Conservation (phyloP, 257 asterid species). For the Coffea eugenioides region DNA sequence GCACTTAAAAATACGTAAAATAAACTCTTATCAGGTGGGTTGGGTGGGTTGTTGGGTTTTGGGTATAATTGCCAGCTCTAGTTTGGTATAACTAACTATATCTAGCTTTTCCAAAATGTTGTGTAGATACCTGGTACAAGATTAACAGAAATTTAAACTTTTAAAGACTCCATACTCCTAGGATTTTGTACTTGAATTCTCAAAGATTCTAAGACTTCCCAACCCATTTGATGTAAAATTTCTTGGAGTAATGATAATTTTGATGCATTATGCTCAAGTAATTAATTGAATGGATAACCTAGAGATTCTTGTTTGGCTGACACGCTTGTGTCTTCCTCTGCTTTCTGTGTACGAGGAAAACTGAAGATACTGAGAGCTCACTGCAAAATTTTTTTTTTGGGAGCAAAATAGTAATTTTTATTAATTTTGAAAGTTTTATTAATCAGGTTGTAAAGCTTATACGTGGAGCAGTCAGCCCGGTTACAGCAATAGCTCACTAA, state of each 20-base stretch:
- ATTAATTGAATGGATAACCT: neutral
- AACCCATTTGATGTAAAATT: too few relatives aligned
- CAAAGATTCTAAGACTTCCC: too few relatives aligned
- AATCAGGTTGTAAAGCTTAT: too few relatives aligned
- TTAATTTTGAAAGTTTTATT: too few relatives aligned
- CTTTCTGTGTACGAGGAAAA: neutral
- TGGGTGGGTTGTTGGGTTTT: too few relatives aligned
- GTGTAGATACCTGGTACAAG: neutral
- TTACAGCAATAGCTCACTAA: too few relatives aligned
- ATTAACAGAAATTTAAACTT: neutral
- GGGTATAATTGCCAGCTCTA: too few relatives aligned
- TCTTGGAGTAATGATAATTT: neutral
- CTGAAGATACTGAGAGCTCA: neutral
- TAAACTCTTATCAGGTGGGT: too few relatives aligned
- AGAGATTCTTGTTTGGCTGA: neutral
- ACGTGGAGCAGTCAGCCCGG: too few relatives aligned
- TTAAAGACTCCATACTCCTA: neutral
- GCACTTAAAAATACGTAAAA: too few relatives aligned
- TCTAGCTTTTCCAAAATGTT: neutral
- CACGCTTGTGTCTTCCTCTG: neutral
- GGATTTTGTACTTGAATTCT: neutral
- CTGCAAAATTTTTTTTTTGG: too few relatives aligned
- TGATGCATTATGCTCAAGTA: neutral
- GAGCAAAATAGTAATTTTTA: too few relatives aligned
- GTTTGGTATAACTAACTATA: neutral